These are phyloP conservation scores for Candida vartiovaarae DNA, from an alignment of 805 yeast genomes.

Conservation along the genomic window DNA sequence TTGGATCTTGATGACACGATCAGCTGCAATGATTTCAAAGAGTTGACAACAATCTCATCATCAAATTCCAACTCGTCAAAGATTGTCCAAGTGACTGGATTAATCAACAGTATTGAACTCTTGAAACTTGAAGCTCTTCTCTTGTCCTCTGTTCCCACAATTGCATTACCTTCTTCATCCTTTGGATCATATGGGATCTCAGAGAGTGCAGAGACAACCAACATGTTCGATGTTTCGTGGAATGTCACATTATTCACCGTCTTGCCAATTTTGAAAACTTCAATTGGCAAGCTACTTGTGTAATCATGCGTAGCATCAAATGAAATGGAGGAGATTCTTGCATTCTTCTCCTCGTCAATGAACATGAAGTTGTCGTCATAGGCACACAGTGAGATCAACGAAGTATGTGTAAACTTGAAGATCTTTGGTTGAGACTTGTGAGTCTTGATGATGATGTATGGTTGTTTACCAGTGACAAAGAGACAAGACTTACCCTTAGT, in stretches of 20 bases:
- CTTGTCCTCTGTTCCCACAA: slow-evolving; percentile 48
- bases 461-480: slow-evolving; percentile 67
- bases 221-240: slow-evolving; percentile 59
- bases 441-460: slow-evolving; percentile 62
- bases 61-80: slow-evolving; percentile 63
- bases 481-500: slow-evolving; percentile 53
- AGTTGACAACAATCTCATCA: slow-evolving; percentile 53
- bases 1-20: slow-evolving; percentile 32
- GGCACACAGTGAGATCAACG: slow-evolving; percentile 60
- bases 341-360: slow-evolving; percentile 62
- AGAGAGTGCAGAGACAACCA: slow-evolving; percentile 51
- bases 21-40: slow-evolving; percentile 28
- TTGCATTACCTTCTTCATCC: slow-evolving; percentile 66
- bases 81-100: slow-evolving; percentile 66
- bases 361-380: slow-evolving; percentile 46
- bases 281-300: slow-evolving; percentile 55
- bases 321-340: slow-evolving; percentile 43
- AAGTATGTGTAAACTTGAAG: slow-evolving; percentile 56
- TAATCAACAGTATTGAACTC: slow-evolving; percentile 57
- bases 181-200: slow-evolving; percentile 55
- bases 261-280: slow-evolving; percentile 44
- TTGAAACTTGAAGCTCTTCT: slow-evolving; percentile 52
- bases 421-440: slow-evolving; percentile 57
- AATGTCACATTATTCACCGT: slow-evolving; percentile 62
- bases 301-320: slow-evolving; percentile 37